Evolutionary conservation across 2,329 filamentous ascomycete species (phyloP), one percentile per base, ranked within the genome.

Genomic region (Penicillium sp.): DNA sequence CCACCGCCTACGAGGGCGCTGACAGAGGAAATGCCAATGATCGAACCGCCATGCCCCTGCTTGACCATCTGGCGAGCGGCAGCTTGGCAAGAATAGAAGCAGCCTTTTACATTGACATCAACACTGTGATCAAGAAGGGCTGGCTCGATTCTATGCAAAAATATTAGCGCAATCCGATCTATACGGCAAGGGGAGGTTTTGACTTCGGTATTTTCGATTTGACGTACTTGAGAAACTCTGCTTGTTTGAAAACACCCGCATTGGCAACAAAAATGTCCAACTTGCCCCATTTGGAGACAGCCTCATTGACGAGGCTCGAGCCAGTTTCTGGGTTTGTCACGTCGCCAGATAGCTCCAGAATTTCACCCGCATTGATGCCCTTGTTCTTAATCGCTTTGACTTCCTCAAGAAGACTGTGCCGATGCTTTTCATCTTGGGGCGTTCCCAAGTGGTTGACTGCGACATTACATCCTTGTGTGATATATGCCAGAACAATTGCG

Each of bases 271-370:
- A 69, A 1, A 67, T 66, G 48, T 71, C 69, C n/a, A 71, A 40
- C 21, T 65, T 54, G 1, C 67, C 66, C 54, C 68, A 71, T 42
- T 54, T 48, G 2, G 55, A 43, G 0, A 69, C 65, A 5, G 66
- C 64, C 55, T 80, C 78, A 13, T 77, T 72, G 4, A 94, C 85
- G 14, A 94, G 77, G 24, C 78, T 76, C 39, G 80, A 76, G n/a
- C 87, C 87, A 1, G 89, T 91, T 56, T 84, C 80, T 0, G 87
- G 85, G 55, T 87, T 80, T 2, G 86, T 84, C 23, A 95, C 87
- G 71, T 95, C 90, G 47, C 91, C 91, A 0, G 83, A 72, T 1
- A 91, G 79, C 64, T 87, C 84, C 9, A 88, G 81, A n/a, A 49
- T 65, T 40, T 43, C 60, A 34, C 52, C 56, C 1, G 45, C 56